Base-by-base conservation (phyloP, 1,284 basidiomycete species). In the Naganishia sp. region DNA sequence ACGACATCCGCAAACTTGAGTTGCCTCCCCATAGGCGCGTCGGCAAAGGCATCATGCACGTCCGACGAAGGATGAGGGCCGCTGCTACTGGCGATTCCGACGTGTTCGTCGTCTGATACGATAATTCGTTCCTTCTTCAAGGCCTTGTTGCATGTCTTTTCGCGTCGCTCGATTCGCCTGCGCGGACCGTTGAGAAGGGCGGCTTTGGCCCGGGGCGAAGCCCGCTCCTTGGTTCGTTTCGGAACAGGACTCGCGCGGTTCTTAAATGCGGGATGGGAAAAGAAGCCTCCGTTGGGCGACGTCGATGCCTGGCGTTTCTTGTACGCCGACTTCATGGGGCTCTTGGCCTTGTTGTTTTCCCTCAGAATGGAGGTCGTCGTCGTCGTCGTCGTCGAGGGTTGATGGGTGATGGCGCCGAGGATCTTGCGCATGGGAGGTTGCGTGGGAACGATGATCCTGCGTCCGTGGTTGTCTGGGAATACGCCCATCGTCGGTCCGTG, bases 401-500 rank as follows among this genome's bases (percentile, higher is more conserved):
- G 50, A 53, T 53, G 50, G 25, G 50, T 53, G 50, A 53, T 53
- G 25, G 25, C 50, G 25, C 50, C 50, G 13, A 53, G 31, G 18
- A 53, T 53, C 50, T 33, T 53, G 50, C 50, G 50, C 50, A 53
- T 53, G 25, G 28, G 44, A 0, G 50, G 16, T 6, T 53, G 25
- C 5, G 13, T 16, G 50, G 16, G 50, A 1, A 18, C 50, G 56
- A 59, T 59, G 45, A 59, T 48, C 43, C 18, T 59, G 21, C 18
- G 23, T 18, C 36, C 45, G 45, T 36, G 43, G 55, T 44, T 45
- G 16, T 43, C 56, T 15, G 56, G 56, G 39, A 59, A 59, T 18
- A 59, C 56, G 44, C 56, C 56, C 56, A 59, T 59, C 4, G 48
- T 48, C 13, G 56, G 56, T 25, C 56, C 56, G 48, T 25, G 48